phyloP scores from a whole-genome alignment of 2,329 filamentous ascomycete species.

The Penicillium griseofulvum region DNA sequence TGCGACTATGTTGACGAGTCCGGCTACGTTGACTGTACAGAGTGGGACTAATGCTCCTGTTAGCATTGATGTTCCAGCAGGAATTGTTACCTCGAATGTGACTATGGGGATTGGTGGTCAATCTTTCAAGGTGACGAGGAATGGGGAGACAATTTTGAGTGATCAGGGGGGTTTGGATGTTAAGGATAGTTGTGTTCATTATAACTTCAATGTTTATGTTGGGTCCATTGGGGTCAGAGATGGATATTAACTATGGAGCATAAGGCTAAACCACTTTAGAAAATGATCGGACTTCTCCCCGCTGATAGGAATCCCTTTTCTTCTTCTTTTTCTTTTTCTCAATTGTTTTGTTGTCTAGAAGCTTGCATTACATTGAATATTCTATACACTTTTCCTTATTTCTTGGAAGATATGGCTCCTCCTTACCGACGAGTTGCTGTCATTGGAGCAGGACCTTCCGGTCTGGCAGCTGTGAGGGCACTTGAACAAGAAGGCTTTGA shows the following conservation, averaged over 20 bases:
- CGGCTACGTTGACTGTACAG: conserved; percentile 29
- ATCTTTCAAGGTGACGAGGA: conserved; percentile 27
- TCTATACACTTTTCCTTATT: no score
- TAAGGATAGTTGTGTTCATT: conserved; percentile 25
- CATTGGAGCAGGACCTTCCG: no score
- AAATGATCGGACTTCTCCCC: no score
- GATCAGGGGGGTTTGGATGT: conserved; percentile 23
- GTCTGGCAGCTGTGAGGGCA: no score
- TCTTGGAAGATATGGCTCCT: no score
- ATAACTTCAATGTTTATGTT: conserved; percentile 38
- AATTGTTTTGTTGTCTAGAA: no score
- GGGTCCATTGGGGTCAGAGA: conserved; percentile 9
- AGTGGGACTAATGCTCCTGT: conserved; percentile 26
- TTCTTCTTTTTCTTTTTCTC: no score
- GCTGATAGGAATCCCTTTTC: no score
- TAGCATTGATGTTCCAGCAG: conserved; percentile 29
- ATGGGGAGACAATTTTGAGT: conserved; percentile 12
- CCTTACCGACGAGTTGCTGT: no score
- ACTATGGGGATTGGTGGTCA: conserved; percentile 34
- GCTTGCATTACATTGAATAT: no score
- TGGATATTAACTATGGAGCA: neutral
- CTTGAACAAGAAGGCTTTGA: no score
- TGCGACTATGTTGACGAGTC: conserved; percentile 30
- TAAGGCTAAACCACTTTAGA: neutral
- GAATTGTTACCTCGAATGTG: conserved; percentile 31